Conservation (phyloP, 495 filamentous ascomycete genomes). For the Aspergillus biplanus region DNA sequence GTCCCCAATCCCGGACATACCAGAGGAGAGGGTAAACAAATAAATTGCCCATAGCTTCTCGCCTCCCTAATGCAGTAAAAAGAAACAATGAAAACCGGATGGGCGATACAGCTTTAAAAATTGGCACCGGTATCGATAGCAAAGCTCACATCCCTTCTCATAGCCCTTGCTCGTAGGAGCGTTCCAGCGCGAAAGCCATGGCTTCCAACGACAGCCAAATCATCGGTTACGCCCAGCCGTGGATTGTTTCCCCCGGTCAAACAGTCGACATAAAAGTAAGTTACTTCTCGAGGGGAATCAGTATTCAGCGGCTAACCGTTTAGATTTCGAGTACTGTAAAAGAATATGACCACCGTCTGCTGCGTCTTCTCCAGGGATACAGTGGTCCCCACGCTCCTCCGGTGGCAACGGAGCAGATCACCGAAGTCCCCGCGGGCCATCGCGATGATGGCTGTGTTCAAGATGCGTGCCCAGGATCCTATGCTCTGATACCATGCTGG, state of each 20-base stretch:
- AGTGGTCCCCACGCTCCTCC: neutral
- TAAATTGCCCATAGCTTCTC: neutral
- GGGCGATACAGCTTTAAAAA: neutral
- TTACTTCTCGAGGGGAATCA: neutral
- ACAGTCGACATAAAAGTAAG: neutral
- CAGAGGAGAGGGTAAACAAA: neutral
- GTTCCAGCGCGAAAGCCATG: neutral
- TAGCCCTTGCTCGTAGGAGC: neutral
- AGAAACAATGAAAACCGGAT: neutral
- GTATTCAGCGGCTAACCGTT: neutral
- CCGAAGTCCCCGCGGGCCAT: neutral
- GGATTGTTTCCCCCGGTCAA: conserved; percentile 3
- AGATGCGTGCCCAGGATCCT: neutral
- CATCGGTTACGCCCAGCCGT: conserved; percentile 5
- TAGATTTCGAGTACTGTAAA: neutral
- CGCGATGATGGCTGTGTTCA: neutral
- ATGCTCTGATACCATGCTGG: neutral
- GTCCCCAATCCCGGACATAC: neutral
- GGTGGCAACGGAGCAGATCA: neutral
- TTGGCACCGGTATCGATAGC: neutral
- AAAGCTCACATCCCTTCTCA: neutral
- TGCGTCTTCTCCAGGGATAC: neutral
- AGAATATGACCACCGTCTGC: neutral
- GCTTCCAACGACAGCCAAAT: neutral
- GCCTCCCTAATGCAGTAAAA: neutral